A percentile compares a stretch with the other conserved stretches of the same genome.
phyloP scores from a whole-genome alignment of 2,329 filamentous ascomycete species.

The Alternaria gansuensis region DNA sequence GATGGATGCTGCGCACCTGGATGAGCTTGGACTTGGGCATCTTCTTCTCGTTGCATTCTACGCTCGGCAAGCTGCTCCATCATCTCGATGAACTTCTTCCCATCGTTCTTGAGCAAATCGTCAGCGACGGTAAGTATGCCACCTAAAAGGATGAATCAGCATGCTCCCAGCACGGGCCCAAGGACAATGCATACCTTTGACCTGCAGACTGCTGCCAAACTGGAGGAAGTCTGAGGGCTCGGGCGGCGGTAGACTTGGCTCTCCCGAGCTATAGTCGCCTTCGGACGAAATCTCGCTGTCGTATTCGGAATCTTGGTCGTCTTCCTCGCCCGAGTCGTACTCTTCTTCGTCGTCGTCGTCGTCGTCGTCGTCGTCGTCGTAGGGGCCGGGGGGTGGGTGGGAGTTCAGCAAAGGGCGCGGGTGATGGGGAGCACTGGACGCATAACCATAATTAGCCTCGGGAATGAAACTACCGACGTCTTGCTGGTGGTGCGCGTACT shows the following conservation, averaged over 20 bases:
- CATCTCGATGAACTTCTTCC: slow-evolving; percentile 99
- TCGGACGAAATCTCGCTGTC: slow-evolving; percentile 70
- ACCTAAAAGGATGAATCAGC: slow-evolving; percentile 64
- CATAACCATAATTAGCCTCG: slow-evolving; percentile 67
- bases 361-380: slow-evolving; percentile 58
- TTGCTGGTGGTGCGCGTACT: slow-evolving; percentile 89
- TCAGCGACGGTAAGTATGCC: slow-evolving; percentile 98
- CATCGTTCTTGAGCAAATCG: slow-evolving; percentile 97
- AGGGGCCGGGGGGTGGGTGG: slow-evolving; percentile 72
- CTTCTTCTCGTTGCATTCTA: slow-evolving; percentile 95
- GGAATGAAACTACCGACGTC: slow-evolving; percentile 75
- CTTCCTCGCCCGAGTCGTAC: slow-evolving; percentile 62
- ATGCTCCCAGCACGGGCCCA: slow-evolving; percentile 25
- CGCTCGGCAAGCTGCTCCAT: slow-evolving; percentile 99
- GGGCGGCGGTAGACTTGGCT: slow-evolving; percentile 70
- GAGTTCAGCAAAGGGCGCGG: slow-evolving; percentile 66
- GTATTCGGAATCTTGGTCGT: slow-evolving; percentile 61
- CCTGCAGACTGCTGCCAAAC: slow-evolving; percentile 96
- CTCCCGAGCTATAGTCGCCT: slow-evolving; percentile 72
- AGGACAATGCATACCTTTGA: slow-evolving; percentile 70
- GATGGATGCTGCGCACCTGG: slow-evolving; percentile 61
- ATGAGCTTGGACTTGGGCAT: slow-evolving; percentile 73
- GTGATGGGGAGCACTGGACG: slow-evolving; percentile 64
- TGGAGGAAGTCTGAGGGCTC: slow-evolving; percentile 89
- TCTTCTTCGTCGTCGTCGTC: slow-evolving; percentile 63